These are phyloP conservation scores for Dittrichia graveolens DNA, from an alignment of 129 eudicot genomes.

Conservation along the genomic window DNA sequence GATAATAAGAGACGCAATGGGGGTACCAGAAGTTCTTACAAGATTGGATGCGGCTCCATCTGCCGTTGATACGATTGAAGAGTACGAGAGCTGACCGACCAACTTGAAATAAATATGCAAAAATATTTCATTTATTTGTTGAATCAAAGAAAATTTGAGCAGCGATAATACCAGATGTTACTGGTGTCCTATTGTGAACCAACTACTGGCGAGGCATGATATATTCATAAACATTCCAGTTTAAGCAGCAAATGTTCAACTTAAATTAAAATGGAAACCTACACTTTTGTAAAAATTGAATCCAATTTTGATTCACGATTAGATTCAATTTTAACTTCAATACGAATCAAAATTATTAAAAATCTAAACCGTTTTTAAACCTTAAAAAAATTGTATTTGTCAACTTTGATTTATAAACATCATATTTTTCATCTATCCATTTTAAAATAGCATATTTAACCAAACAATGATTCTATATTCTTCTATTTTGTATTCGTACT, in stretches of 20 bases:
- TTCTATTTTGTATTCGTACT: no score
- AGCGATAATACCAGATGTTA: background rate
- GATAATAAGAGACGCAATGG: slow-evolving; percentile 75
- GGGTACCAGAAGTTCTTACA: slow-evolving; percentile 82
- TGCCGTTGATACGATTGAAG: slow-evolving; percentile 43
- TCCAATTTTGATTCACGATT: no score
- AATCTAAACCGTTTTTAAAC: no score
- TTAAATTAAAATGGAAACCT: background rate
- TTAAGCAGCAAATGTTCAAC: background rate
- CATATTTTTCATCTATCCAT: no score
- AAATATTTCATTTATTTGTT: slow-evolving; percentile 19
- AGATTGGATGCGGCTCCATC: slow-evolving; percentile 56
- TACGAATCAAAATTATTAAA: no score
- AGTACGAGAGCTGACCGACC: slow-evolving; percentile 68
- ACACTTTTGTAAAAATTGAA: no score
- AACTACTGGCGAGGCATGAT: background rate
- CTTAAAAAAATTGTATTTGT: no score
- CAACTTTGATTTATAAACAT: no score
- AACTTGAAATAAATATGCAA: slow-evolving; percentile 19
- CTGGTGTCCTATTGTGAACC: slow-evolving; percentile 14
- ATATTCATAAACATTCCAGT: background rate
- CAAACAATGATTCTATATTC: no score
- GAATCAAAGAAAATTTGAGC: background rate
- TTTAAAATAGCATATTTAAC: no score
- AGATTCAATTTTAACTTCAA: no score